phyloP scores from a whole-genome alignment of 805 yeast species.

The Cyberlindnera euphorbiiphila region DNA sequence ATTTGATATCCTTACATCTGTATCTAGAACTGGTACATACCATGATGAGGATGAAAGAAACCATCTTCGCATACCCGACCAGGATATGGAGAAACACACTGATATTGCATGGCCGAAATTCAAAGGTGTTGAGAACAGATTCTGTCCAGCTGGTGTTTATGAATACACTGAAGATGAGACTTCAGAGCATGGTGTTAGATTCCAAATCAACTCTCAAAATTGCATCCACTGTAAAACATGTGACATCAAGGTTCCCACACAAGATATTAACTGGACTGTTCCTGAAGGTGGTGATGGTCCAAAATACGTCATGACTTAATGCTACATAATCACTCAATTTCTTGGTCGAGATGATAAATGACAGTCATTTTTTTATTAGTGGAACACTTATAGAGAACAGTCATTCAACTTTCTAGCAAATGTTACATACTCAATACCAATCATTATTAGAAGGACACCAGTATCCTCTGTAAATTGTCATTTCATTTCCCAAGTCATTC shows the following conservation, averaged over 20 bases:
- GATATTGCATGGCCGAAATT: conserved; percentile 64
- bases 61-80: conserved; percentile 70
- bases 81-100: conserved; percentile 65
- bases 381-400: no score
- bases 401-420: no score
- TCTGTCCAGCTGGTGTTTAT: conserved; percentile 98
- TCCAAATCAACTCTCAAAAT: conserved; percentile 93
- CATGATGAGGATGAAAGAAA: conserved; percentile 94
- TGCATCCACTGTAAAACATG: conserved; percentile 98
- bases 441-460: no score
- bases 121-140: conserved; percentile 84
- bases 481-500: no score
- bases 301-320: conserved; percentile 77
- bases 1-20: conserved; percentile 91
- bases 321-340: background rate
- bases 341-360: no score
- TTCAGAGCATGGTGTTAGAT: conserved; percentile 60
- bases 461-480: no score
- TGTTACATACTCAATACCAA: no score
- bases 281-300: conserved; percentile 99
- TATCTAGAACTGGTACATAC: conserved; percentile 91
- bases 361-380: no score
- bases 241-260: conserved; percentile 94
- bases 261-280: conserved; percentile 93
- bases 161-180: conserved; percentile 74